phyloP scores from a whole-genome alignment of 2,329 filamentous ascomycete genomes.

The Hypocrella siamensis region DNA sequence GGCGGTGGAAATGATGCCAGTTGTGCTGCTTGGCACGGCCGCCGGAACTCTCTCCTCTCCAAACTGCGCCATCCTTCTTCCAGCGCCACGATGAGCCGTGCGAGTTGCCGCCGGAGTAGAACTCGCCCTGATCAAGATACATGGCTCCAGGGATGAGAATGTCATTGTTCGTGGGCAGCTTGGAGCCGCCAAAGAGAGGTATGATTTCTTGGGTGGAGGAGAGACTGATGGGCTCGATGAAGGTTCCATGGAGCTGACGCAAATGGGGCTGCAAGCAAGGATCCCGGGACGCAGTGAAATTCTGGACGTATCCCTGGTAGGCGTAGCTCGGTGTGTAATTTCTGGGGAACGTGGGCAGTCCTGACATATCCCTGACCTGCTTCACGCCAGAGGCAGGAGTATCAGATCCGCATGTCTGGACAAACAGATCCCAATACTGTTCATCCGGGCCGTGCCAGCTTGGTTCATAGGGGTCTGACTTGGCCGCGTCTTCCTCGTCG shows the following conservation, averaged over 20 bases:
- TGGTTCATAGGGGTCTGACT: constrained; percentile 24
- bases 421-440: constrained; percentile 44
- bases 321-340: constrained; percentile 20
- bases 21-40: constrained; percentile 35
- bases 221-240: constrained; percentile 37
- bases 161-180: constrained; percentile 46
- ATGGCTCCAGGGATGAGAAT: constrained; percentile 49
- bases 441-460: constrained; percentile 28
- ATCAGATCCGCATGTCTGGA: constrained; percentile 39
- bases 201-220: constrained; percentile 37
- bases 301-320: constrained; percentile 34
- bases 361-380: constrained; percentile 14
- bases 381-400: constrained; percentile 27
- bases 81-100: constrained; percentile 41
- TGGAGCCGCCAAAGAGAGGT: constrained; percentile 47
- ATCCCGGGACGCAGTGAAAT: constrained; percentile 42
- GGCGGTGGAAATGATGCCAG: constrained; percentile 57
- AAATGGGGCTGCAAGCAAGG: constrained; percentile 41
- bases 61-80: constrained; percentile 40
- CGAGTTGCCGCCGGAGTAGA: constrained; percentile 39
- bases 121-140: constrained; percentile 43
- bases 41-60: constrained; percentile 51
- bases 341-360: constrained; percentile 17
- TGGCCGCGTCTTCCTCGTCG: constrained; percentile 17
- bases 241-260: constrained; percentile 36